Base-by-base conservation (phyloP, 2,329 filamentous ascomycete species). In the Spiromastix sp. region DNA sequence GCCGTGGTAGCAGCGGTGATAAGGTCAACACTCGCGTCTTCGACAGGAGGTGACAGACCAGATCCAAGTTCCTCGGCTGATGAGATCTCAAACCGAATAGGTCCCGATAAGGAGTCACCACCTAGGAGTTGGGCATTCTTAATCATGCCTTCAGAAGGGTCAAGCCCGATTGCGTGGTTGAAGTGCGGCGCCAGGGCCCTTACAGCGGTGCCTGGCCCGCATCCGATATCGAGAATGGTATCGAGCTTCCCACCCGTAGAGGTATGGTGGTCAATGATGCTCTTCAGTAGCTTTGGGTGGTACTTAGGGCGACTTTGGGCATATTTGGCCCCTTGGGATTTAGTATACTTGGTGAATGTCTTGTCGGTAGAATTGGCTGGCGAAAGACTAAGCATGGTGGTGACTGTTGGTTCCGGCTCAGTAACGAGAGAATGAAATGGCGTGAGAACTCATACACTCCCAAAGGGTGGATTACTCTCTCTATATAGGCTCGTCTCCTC, bases 71-170 rank as follows among this genome's bases (percentile, higher is more conserved):
- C 52, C 41, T 73, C 69, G 2, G 69, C 69, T 0, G 52, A 47
- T 1, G 59, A 62, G 8, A 67, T 50, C 0, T 57, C 55, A 40
- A 65, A 74, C 3, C 43, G 47, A 21, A 70, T 61, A 0, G 51
- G 40, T 11, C 55, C 46, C 0, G 47, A 50, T 3, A 48, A 36
- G 0, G 59, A 50, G 9, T 28, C 39, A 11, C 57, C 58, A 3
- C 54, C 53, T 1, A 65, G 44, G 0, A 55, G 46, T 0, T 53
- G 54, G 3, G 72, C 72, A 0, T 61, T 56, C 9, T 39, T 47
- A 32, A 77, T 68, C 74, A 77, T 78, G 27, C 63, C 66, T 10
- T 57, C 52, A 2, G 67, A 64, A 0, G 71, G 60, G 41, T 78
- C 73, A 9, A 71, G 45, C 4, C 71, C 74, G 11, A 68, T 51